phyloP scores from a whole-genome alignment of 163 green algal genomes.

The Volvox carteri region DNA sequence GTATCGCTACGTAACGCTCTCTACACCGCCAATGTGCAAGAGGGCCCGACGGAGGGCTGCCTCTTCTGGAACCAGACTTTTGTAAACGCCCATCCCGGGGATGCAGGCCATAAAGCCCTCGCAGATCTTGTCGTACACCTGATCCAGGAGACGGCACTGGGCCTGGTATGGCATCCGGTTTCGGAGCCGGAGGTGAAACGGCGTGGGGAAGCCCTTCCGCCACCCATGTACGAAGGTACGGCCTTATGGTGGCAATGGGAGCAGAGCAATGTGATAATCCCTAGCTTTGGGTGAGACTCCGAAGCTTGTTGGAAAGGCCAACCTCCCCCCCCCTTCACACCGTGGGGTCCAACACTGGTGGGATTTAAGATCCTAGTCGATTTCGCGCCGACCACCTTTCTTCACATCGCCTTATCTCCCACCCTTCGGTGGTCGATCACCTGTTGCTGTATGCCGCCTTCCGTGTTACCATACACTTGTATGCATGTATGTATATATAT shows the following conservation, averaged over 20 bases:
- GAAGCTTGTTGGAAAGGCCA: too few species aligned
- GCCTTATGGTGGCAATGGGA: background rate
- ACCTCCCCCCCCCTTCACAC: too few species aligned
- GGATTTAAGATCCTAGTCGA: too few species aligned
- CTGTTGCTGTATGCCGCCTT: too few species aligned
- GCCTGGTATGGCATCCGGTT: background rate
- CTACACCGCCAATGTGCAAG: background rate
- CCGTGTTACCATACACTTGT: too few species aligned
- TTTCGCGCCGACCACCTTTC: too few species aligned
- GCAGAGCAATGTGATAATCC: too few species aligned
- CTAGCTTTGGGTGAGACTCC: too few species aligned
- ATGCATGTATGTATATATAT: too few species aligned
- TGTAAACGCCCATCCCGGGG: background rate
- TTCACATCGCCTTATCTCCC: too few species aligned
- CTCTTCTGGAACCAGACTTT: background rate
- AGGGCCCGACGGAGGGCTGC: background rate
- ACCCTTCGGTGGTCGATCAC: too few species aligned
- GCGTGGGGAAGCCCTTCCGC: background rate
- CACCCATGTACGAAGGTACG: constrained; percentile 34
- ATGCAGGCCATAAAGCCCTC: constrained; percentile 25
- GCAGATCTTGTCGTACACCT: constrained; percentile 36
- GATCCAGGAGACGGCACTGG: constrained; percentile 28
- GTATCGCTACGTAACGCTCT: background rate
- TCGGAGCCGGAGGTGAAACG: background rate
- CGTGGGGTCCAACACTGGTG: too few species aligned